A percentile compares a stretch with the other conserved stretches of the same genome.
phyloP scores from a whole-genome alignment of 768 basidiomycete species.

The Boletus pseudo-olivaceus region DNA sequence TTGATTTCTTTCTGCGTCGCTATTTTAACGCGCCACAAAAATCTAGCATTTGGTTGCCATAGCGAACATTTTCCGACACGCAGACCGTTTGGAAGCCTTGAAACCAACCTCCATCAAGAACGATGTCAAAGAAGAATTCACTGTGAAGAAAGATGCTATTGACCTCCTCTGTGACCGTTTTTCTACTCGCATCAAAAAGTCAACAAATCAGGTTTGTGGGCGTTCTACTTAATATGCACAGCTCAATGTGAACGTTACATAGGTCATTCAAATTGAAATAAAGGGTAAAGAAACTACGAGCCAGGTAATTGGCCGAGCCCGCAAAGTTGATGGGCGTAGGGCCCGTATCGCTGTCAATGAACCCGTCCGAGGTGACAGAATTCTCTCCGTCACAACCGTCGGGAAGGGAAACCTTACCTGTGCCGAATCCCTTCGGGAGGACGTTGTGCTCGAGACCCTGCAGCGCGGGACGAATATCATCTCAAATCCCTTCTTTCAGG shows the following conservation, averaged over 20 bases:
- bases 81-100: slow-evolving; percentile 43
- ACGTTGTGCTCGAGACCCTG: slow-evolving; percentile 22
- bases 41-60: slow-evolving; percentile 42
- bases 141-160: slow-evolving; percentile 28
- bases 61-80: slow-evolving; percentile 43
- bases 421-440: slow-evolving; percentile 41
- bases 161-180: slow-evolving; percentile 40
- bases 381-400: slow-evolving; percentile 42
- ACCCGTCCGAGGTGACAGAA: slow-evolving; percentile 11
- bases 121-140: slow-evolving; percentile 33
- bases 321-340: slow-evolving; percentile 35
- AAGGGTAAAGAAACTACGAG: neutral
- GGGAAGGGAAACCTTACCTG: slow-evolving; percentile 54
- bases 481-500: slow-evolving; percentile 23
- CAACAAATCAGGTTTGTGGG: slow-evolving; percentile 38
- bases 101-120: slow-evolving; percentile 47
- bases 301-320: slow-evolving; percentile 20
- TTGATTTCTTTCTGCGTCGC: neutral
- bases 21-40: neutral
- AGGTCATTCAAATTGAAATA: slow-evolving; percentile 23
- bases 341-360: slow-evolving; percentile 30
- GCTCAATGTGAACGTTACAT: neutral
- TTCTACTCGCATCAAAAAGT: slow-evolving; percentile 40
- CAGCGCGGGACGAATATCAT: slow-evolving; percentile 16
- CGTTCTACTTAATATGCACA: neutral